phyloP scores from a whole-genome alignment of 176 grass and related monocot genomes.

The Stipa capillata region DNA sequence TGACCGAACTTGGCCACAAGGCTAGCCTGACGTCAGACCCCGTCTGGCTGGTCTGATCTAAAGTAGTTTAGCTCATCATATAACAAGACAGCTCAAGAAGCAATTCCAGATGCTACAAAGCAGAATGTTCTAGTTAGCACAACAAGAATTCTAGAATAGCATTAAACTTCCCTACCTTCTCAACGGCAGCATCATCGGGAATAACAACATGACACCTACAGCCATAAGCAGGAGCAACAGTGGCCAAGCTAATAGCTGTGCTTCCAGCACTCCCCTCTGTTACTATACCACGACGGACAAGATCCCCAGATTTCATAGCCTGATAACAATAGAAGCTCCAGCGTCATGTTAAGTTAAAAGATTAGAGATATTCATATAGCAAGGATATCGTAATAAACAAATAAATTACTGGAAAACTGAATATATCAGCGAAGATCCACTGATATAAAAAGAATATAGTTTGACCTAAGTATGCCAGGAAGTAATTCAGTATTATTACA shows the following conservation, averaged over 20 bases:
- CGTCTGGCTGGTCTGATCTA: background rate
- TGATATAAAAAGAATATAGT: background rate
- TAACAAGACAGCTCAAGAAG: background rate
- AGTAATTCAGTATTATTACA: background rate
- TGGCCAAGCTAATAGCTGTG: conserved; percentile 95
- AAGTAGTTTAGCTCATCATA: background rate
- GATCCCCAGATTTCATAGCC: conserved; percentile 71
- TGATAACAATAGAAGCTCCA: conserved; percentile 6
- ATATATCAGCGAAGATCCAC: background rate
- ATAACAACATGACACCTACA: conserved; percentile 90
- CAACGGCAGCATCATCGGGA: conserved; percentile 88
- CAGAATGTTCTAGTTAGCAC: background rate
- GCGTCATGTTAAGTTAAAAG: conserved; percentile 8
- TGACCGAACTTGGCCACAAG: background rate
- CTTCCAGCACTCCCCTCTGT: conserved; percentile 94
- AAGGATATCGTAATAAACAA: background rate
- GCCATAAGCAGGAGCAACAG: conserved; percentile 79
- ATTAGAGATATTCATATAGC: background rate
- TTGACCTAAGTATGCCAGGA: background rate
- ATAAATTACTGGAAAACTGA: background rate
- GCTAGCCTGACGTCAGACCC: background rate
- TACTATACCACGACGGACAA: conserved; percentile 62
- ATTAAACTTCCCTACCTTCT: conserved; percentile 56
- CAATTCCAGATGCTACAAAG: background rate
- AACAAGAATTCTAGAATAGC: background rate